Evolutionary conservation across 2,329 filamentous ascomycete species (phyloP), one percentile per base, ranked within the genome.

Genomic region (Dactylellina leptospora): DNA sequence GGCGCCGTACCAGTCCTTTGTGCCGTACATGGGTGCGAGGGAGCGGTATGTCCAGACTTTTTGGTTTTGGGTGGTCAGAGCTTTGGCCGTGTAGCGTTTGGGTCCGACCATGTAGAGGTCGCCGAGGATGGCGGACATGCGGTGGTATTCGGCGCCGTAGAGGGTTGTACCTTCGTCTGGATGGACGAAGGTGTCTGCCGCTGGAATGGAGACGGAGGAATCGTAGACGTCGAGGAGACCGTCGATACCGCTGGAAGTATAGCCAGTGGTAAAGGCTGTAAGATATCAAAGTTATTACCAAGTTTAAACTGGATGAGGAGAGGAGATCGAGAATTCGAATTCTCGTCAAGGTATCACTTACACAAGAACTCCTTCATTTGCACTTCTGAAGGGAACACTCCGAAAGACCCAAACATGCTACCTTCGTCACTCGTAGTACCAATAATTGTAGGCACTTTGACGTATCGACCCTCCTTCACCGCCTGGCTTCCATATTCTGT

Each of bases 361-460:
- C 36, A 40, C 13, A 40, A 5, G 36, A n/a, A 40, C 13, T 11
- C 36, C 13, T 11, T n/a, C 13, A 40, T 40, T 16, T 40, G 36
- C 36, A n/a, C n/a, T n/a, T 59, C 40, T 13, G 44, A 25, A 22
- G 53, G 44, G 6, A n/a, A 20, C 1, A n/a, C 16, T 3, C 61
- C 61, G 6, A n/a, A 42, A 13, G 30, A 23, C 4, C 33, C 48
- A 28, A 88, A 88, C 1, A 81, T 80, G 0, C 83, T 84, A 1
- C 86, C 88, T 77, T 91, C 88, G 75, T 90, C 88, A 0, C 83
- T 84, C 77, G 89, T 90, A 27, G 83, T 83, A 3, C 89, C 88
- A 27, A 83, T 80, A 6, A 91, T 81, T 40, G 90, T 83, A 1
- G 87, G 86, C 0, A 90, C 85, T 59, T 85, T 82, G 62, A 89